These are phyloP conservation scores for Hordeum pubiflorum DNA, from an alignment of 202 grass and related monocot genomes.

Conservation along the genomic window DNA sequence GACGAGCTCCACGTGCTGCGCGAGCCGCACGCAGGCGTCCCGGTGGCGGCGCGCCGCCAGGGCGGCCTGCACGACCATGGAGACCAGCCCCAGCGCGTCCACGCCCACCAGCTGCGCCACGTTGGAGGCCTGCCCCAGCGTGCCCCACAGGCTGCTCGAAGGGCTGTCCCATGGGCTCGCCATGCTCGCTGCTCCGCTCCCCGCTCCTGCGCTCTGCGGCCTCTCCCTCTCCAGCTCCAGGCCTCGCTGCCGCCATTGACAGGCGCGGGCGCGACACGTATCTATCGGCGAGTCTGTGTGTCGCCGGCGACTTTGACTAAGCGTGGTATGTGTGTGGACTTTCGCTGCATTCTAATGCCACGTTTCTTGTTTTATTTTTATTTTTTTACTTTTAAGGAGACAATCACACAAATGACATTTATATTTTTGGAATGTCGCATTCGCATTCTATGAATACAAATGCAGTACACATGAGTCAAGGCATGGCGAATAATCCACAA, in stretches of 20 bases:
- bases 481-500: too few relatives aligned
- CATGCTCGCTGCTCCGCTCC: not conserved
- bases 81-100: constrained; percentile 43
- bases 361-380: not conserved
- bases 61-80: constrained; percentile 44
- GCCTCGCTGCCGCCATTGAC: not conserved
- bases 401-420: too few relatives aligned
- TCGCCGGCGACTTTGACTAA: not conserved
- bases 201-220: not conserved
- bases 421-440: too few relatives aligned
- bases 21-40: constrained; percentile 31
- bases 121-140: constrained; percentile 40
- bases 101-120: constrained; percentile 45
- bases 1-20: constrained; percentile 44
- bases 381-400: too few relatives aligned
- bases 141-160: not conserved
- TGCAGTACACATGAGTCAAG: too few relatives aligned
- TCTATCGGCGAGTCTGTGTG: not conserved
- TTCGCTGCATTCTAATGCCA: not conserved
- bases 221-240: not conserved
- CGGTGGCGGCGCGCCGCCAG: constrained; percentile 36
- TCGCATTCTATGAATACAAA: too few relatives aligned
- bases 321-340: not conserved
- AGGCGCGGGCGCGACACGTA: not conserved
- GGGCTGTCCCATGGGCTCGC: not conserved